Conservation (phyloP, 2,329 filamentous ascomycete species). For the Neofusicoccum laricinum region DNA sequence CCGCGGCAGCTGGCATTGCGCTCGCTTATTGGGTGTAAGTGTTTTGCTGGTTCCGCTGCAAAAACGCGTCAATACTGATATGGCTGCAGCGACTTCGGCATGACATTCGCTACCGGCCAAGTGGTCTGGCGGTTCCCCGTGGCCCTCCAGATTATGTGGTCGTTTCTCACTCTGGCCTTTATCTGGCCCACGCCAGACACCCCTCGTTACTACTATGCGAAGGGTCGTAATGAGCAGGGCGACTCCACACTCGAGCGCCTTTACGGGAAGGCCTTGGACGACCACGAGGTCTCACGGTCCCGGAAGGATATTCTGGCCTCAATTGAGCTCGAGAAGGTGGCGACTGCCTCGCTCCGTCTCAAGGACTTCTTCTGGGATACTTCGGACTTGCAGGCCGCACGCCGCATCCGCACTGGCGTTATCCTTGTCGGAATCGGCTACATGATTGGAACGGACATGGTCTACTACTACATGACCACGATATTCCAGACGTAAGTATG, state of each 20-base stretch:
- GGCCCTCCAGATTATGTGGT: constrained; percentile 29
- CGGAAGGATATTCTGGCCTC: constrained; percentile 24
- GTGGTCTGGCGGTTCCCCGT: constrained; percentile 33
- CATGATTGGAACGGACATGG: constrained; percentile 42
- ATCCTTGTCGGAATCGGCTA: constrained; percentile 42
- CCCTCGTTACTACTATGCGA: constrained; percentile 30
- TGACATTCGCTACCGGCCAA: constrained; percentile 27
- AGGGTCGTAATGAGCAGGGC: constrained; percentile 22
- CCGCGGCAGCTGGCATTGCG: constrained; percentile 26
- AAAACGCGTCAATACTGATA: neutral
- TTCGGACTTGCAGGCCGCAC: constrained; percentile 24
- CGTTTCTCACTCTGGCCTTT: constrained; percentile 24
- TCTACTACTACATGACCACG: constrained; percentile 24
- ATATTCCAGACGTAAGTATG: constrained; percentile 11
- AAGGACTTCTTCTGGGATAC: constrained; percentile 24
- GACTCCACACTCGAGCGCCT: constrained; percentile 24
- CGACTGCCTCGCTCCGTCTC: constrained; percentile 20
- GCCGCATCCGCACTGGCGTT: constrained; percentile 33
- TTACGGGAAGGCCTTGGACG: constrained; percentile 18
- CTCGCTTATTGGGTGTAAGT: constrained; percentile 33
- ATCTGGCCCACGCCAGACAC: constrained; percentile 26
- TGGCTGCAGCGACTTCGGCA: constrained; percentile 29
- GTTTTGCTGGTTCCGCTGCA: neutral
- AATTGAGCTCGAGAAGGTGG: constrained; percentile 20
- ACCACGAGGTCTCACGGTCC: constrained; percentile 19